phyloP scores from a whole-genome alignment of 2,329 filamentous ascomycete genomes.

The Macrophomina phaseolina region DNA sequence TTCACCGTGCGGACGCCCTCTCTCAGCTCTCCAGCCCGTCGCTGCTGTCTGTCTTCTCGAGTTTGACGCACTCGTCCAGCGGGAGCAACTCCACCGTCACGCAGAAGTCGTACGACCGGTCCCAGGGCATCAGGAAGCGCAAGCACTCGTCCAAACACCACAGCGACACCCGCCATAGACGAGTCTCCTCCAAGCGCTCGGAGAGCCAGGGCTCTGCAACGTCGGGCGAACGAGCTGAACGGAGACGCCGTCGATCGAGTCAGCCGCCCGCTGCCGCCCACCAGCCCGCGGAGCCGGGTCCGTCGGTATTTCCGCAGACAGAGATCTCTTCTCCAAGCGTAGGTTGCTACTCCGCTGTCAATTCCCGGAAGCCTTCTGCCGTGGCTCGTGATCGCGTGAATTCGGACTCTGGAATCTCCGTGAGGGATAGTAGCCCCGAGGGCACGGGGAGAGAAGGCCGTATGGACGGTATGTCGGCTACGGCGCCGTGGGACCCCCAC shows the following conservation, averaged over 20 bases:
- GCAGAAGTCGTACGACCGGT: conserved; percentile 46
- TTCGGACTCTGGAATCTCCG: conserved; percentile 38
- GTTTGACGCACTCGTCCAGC: conserved; percentile 49
- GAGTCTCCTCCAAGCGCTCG: conserved; percentile 22
- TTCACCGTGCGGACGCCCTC: conserved; percentile 40
- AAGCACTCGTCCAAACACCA: conserved; percentile 30
- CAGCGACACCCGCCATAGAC: conserved; percentile 31
- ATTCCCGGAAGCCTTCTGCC: conserved; percentile 17
- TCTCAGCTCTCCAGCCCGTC: conserved; percentile 47
- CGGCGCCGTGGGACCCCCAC: conserved; percentile 8
- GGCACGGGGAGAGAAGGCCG: conserved; percentile 30
- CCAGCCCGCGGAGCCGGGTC: conserved; percentile 32
- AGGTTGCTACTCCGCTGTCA: conserved; percentile 15
- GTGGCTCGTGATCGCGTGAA: conserved; percentile 24
- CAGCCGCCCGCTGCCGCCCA: conserved; percentile 14
- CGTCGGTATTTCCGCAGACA: neutral
- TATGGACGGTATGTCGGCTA: conserved; percentile 4
- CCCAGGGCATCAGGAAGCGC: conserved; percentile 33
- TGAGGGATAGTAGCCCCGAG: conserved; percentile 42
- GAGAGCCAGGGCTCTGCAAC: conserved; percentile 25
- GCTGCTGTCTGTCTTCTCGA: conserved; percentile 49
- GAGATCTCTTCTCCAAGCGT: conserved; percentile 12
- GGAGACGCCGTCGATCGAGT: conserved; percentile 15
- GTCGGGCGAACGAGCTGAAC: conserved; percentile 19
- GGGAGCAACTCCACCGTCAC: conserved; percentile 55